Evolutionary conservation across 2,329 filamentous ascomycete species (phyloP), one percentile per base, ranked within the genome.

Genomic region (Aspergillus sp.): DNA sequence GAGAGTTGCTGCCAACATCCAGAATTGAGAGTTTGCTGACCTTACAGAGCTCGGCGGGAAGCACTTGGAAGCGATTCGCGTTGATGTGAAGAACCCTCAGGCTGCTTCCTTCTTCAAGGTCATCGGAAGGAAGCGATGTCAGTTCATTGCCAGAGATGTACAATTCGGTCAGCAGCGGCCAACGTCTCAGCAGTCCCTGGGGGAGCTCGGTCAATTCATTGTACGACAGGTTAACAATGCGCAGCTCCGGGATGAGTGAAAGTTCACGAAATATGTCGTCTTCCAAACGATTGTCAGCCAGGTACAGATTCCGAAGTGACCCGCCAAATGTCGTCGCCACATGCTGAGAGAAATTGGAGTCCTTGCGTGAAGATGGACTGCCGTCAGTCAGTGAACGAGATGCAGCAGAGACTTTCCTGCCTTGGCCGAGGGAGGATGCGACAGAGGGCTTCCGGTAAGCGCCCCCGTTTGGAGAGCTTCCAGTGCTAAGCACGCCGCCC

Each of bases 261-360:
- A 99, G 83, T 74, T 98, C 91, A 65, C 97, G 92, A 72, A 98
- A 98, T 0, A 96, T 90, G 68, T 98, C 94, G 69, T 98, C 95
- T 58, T 95, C 91, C 23, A 99, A 84, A 62, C 93, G 87, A 73
- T 99, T 99, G 73, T 99, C 95, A 7, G 95, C 95, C 61, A 99
- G 82, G 70, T 91, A 94, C 0, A 99, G 80, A 70, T 96, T 90
- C 54, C 89, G 85, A 63, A 99, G 79, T 5, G 92, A 96, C 6
- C 88, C 89, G 8, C 92, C 90, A 81, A 99, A 98, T 0, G 95
- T 99, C 65, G 89, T 91, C 17, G 88, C 86, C 59, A 96, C 80
- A 68, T 90, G 87, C 68, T 89, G 89, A 15, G 91, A 93, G 59
- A 96, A 81, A 49, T 88, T 91, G 0, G 95, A 98, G 75, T 99